A percentile compares a stretch with the other conserved stretches of the same genome.
These are phyloP conservation scores for Onygenales sp. DNA, from an alignment of 2,329 filamentous ascomycete genomes.

Conservation along the genomic window DNA sequence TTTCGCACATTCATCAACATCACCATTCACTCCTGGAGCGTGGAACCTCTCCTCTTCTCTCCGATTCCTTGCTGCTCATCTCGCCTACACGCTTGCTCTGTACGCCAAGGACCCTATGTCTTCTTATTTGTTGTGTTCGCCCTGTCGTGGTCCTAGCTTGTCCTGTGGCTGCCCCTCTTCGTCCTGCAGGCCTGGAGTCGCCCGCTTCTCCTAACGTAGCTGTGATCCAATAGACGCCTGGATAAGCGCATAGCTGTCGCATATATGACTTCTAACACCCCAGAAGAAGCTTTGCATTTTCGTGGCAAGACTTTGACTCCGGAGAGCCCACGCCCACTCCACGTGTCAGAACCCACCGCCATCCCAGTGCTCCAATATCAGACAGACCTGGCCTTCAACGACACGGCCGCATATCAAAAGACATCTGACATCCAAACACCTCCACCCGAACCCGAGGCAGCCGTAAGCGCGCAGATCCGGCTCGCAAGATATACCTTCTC, in stretches of 20 bases:
- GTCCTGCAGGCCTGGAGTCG: not conserved
- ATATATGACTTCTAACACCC: slow-evolving; percentile 47
- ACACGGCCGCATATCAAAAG: slow-evolving; percentile 51
- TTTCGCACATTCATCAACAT: not conserved
- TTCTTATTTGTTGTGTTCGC: not conserved
- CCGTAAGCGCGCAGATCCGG: slow-evolving; percentile 2
- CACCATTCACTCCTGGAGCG: not conserved
- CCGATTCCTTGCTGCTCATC: no score
- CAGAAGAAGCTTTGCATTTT: slow-evolving; percentile 45
- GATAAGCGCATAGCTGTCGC: slow-evolving; percentile 7
- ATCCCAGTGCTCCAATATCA: slow-evolving; percentile 62
- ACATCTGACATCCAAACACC: slow-evolving; percentile 17
- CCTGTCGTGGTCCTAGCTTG: not conserved
- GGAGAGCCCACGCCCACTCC: slow-evolving; percentile 60
- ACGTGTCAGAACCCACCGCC: slow-evolving; percentile 57
- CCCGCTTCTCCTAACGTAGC: not conserved
- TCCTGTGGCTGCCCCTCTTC: not conserved
- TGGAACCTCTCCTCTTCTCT: no score
- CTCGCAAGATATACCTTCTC: slow-evolving; percentile 8
- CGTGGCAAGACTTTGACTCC: slow-evolving; percentile 58
- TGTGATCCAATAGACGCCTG: not conserved
- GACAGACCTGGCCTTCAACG: slow-evolving; percentile 63
- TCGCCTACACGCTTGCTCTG: no score
- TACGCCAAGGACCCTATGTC: slow-evolving; percentile 10
- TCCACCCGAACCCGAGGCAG: slow-evolving; percentile 9